Percentiles rank a stretch among this genome's conserved stretches.
phyloP scores from a whole-genome alignment of 495 filamentous ascomycete species.

The Venustampulla echinocandica region DNA sequence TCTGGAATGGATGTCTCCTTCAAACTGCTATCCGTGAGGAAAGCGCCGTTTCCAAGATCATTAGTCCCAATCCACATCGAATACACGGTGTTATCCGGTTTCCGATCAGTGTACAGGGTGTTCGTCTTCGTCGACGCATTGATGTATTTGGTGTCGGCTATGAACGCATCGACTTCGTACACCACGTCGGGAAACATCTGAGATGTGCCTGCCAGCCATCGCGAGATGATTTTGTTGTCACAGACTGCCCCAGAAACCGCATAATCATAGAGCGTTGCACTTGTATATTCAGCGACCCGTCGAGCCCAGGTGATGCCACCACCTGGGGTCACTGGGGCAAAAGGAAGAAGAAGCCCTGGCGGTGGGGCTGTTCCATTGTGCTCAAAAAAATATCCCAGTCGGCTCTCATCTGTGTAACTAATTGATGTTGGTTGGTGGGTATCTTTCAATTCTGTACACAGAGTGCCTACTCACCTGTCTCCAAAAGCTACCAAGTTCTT shows the following conservation, averaged over 20 bases:
- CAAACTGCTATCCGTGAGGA: constrained; percentile 54
- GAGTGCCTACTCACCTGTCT: constrained; percentile 37
- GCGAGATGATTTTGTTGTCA: constrained; percentile 54
- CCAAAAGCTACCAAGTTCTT: constrained; percentile 53
- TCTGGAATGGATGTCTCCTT: constrained; percentile 48
- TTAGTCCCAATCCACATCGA: constrained; percentile 74
- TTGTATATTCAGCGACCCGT: constrained; percentile 46
- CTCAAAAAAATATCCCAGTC: constrained; percentile 49
- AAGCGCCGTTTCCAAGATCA: constrained; percentile 55
- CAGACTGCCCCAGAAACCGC: constrained; percentile 63
- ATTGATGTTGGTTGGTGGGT: background rate
- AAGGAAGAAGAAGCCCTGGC: constrained; percentile 39
- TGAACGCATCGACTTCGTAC: constrained; percentile 62
- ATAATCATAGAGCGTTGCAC: constrained; percentile 60
- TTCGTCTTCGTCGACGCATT: constrained; percentile 30
- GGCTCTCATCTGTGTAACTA: constrained; percentile 62
- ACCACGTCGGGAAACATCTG: constrained; percentile 53
- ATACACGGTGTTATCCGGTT: constrained; percentile 54
- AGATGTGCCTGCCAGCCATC: constrained; percentile 38
- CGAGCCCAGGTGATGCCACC: constrained; percentile 64
- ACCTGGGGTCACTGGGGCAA: constrained; percentile 40
- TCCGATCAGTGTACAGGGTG: constrained; percentile 41
- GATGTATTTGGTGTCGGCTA: constrained; percentile 45
- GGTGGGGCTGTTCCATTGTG: constrained; percentile 53
- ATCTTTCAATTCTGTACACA: background rate